These are phyloP conservation scores for Alternaria burnsii DNA, from an alignment of 2,329 filamentous ascomycete species.

Conservation along the genomic window DNA sequence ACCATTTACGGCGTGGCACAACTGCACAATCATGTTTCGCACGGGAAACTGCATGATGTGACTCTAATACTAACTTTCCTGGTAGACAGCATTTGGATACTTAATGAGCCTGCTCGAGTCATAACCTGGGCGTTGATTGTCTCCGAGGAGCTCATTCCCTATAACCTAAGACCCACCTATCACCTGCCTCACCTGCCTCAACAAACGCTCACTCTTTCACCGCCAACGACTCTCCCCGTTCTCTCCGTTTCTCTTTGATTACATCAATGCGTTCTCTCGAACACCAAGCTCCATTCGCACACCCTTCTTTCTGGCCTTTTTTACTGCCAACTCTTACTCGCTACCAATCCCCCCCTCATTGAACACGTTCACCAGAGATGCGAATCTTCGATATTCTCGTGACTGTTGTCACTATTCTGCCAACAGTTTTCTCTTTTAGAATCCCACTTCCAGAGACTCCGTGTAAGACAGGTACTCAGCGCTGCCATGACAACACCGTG, in stretches of 20 bases:
- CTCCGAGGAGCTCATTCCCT: not conserved
- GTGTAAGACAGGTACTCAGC: not conserved
- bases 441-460: not conserved
- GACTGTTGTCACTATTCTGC: slow-evolving; percentile 1
- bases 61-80: not conserved
- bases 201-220: not conserved
- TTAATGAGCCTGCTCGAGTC: not conserved
- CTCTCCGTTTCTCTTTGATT: not conserved
- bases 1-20: not conserved
- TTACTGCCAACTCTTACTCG: not conserved
- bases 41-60: not conserved
- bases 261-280: not conserved
- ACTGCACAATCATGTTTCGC: not conserved
- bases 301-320: not conserved
- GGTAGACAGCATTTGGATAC: not conserved
- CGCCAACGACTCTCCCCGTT: not conserved
- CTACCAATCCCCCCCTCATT: not conserved
- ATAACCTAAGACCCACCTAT: not conserved
- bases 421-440: slow-evolving; percentile 5
- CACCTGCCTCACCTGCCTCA: not conserved
- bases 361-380: slow-evolving; percentile 10
- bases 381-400: slow-evolving; percentile 10
- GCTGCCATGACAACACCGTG: not conserved
- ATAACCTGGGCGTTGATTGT: not conserved
- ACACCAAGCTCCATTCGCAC: not conserved